Percentiles rank a stretch among this genome's conserved stretches.
phyloP scores from a whole-genome alignment of 345 rosid species.

The Passiflora organensis region DNA sequence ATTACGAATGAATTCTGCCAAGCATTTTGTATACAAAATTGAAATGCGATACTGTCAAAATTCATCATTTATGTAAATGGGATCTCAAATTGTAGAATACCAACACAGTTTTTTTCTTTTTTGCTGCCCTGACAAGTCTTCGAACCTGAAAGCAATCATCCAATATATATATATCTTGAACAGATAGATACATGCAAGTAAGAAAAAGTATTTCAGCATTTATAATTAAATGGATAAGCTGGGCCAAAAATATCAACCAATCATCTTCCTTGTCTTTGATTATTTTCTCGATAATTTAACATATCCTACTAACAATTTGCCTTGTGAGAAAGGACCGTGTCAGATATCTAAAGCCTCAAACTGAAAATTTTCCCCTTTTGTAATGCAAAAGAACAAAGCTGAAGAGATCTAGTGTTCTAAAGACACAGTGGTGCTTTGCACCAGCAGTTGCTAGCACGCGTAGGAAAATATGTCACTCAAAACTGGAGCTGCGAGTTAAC shows the following conservation, averaged over 20 bases:
- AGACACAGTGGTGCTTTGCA: slow-evolving; percentile 20
- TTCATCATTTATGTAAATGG: no score
- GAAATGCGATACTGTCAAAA: background rate
- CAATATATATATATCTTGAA: background rate
- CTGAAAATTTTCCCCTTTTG: slow-evolving; percentile 7
- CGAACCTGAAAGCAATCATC: no score
- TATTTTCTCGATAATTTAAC: slow-evolving; percentile 1
- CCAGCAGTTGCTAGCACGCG: slow-evolving; percentile 6
- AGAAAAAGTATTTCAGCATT: no score
- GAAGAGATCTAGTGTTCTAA: slow-evolving; percentile 15
- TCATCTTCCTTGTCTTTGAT: background rate
- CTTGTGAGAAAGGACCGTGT: slow-evolving; percentile 7
- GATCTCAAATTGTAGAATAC: no score
- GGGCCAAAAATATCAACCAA: no score
- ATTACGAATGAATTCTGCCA: background rate
- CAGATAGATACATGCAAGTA: no score
- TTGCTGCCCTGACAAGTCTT: no score
- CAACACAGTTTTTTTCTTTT: background rate
- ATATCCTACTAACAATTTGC: background rate
- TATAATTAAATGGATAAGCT: no score
- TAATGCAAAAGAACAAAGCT: slow-evolving; percentile 16
- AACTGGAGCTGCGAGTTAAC: slow-evolving; percentile 24
- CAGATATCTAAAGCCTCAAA: slow-evolving; percentile 8
- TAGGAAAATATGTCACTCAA: slow-evolving; percentile 1
- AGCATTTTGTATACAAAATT: background rate